Evolutionary conservation across 1,284 basidiomycete species (phyloP).

Genomic region (Cryptococcus sp.): DNA sequence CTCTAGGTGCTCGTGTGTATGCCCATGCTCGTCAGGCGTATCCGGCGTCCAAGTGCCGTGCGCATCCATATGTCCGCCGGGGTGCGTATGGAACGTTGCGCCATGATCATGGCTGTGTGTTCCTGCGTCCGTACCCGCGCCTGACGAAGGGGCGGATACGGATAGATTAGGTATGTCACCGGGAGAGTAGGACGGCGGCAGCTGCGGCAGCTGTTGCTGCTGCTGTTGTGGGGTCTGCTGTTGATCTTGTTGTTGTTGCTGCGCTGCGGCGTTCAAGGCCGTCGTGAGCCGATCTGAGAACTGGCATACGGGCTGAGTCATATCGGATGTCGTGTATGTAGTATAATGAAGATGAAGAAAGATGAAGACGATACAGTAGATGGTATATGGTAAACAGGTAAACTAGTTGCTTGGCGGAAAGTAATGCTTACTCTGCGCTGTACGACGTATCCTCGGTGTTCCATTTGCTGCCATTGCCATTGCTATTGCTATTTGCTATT

Average conservation of each 20-base stretch:
- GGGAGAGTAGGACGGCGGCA: conserved; percentile 13
- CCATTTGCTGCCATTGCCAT: too few species aligned
- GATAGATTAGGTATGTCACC: background rate
- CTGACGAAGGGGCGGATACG: background rate
- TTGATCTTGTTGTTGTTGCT: background rate
- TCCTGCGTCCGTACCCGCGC: conserved; percentile 42
- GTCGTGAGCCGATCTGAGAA: conserved; percentile 48
- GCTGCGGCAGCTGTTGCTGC: conserved; percentile 8
- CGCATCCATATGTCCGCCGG: conserved; percentile 10
- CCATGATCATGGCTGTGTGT: conserved; percentile 32
- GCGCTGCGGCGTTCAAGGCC: conserved; percentile 28
- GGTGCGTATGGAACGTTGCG: conserved; percentile 20
- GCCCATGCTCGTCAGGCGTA: conserved; percentile 68
- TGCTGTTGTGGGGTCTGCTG: conserved; percentile 5
- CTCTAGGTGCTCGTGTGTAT: conserved; percentile 87
- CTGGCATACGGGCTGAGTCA: conserved; percentile 40
- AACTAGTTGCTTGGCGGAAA: too few species aligned
- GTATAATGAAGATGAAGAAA: background rate
- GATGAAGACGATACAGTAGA: background rate
- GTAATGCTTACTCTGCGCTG: too few species aligned
- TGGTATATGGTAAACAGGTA: too few species aligned
- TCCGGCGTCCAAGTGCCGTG: conserved; percentile 40
- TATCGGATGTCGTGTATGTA: conserved; percentile 6
- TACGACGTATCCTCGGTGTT: too few species aligned
- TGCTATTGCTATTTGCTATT: too few species aligned